Base-by-base conservation (phyloP, 2,329 filamentous ascomycete genomes). In the Penicillium sp. region DNA sequence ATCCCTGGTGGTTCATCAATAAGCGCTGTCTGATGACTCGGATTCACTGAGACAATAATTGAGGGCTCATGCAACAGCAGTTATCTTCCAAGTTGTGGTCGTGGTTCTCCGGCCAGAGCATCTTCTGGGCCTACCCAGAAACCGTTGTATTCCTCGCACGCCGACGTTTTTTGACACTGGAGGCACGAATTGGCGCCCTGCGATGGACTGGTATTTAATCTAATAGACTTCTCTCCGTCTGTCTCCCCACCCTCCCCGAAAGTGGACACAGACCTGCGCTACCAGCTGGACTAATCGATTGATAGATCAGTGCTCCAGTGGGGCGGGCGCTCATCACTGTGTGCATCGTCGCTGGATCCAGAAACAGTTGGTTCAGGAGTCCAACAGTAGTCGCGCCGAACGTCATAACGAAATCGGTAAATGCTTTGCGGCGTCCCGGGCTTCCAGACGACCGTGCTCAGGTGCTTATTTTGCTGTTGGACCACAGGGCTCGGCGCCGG, bases 341-440 rank as follows among this genome's bases (percentile, higher is more conserved):
- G 53, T 59, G 46, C 56, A 23, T 58, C 57, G 49, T 60, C n/a
- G n/a, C 51, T 56, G 23, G 35, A 54, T 53, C 53, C 56, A 60
- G 56, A 45, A 46, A 53, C 51, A 48, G 49, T 50, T 45, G 29
- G 38, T 50, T 26, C 44, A 54, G 58, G 38, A 45, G 46, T 3
- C 35, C 45, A 49, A 35, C n/a, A 50, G 23, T 30, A 41, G 26
- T 23, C n/a, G 38, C 48, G 29, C 56, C 48, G 52, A 58, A 66
- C 60, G 50, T 62, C 58, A 62, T 58, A 48, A 63, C 66, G 21
- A 66, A 68, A 66, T 47, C 47, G 62, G 66, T 68, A 68, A 67
- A 66, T 68, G 66, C 66, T 50, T 49, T 35, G 29, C 21, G 47
- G 35, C 48, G 41, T 46, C 19, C 41, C 38, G 21, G 29, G 30